Evolutionary conservation across 305 asterid genomes (phyloP).

Genomic region (Lippia alba): DNA sequence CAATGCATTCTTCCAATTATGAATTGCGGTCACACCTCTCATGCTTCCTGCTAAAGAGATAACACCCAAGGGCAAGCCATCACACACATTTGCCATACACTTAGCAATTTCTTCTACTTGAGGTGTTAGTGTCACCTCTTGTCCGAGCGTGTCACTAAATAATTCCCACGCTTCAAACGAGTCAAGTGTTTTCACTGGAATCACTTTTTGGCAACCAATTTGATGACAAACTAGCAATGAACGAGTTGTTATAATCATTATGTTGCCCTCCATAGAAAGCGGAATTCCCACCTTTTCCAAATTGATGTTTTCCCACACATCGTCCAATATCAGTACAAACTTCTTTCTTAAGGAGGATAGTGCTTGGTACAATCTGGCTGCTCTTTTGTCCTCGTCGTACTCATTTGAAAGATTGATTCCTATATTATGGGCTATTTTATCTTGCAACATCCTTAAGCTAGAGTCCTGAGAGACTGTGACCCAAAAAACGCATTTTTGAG

Average conservation of each 20-base stretch:
- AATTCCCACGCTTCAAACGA: constrained; percentile 2
- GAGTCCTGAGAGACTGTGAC: constrained; percentile 14
- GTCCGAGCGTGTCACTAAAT: constrained; percentile 4
- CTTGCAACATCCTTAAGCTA: constrained; percentile 1
- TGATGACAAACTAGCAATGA: not conserved
- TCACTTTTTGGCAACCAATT: not conserved
- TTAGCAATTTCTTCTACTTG: constrained; percentile 9
- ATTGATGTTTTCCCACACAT: not conserved
- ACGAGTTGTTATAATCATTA: constrained; percentile 14
- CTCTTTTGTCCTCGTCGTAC: constrained; percentile 14
- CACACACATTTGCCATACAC: not conserved
- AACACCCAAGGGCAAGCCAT: constrained; percentile 11
- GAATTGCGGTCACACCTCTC: constrained; percentile 3
- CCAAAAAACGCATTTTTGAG: not conserved
- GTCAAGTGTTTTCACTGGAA: not conserved
- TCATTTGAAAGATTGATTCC: not conserved
- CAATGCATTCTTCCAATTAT: not conserved
- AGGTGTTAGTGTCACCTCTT: not conserved
- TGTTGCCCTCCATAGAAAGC: not conserved
- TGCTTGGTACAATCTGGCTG: not conserved
- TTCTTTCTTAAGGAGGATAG: not conserved
- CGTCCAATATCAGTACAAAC: not conserved
- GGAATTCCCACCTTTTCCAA: constrained; percentile 12
- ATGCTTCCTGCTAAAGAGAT: constrained; percentile 6
- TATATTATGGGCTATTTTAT: not conserved